Conservation (phyloP, 2,329 filamentous ascomycete genomes). For the Fusarium citri region DNA sequence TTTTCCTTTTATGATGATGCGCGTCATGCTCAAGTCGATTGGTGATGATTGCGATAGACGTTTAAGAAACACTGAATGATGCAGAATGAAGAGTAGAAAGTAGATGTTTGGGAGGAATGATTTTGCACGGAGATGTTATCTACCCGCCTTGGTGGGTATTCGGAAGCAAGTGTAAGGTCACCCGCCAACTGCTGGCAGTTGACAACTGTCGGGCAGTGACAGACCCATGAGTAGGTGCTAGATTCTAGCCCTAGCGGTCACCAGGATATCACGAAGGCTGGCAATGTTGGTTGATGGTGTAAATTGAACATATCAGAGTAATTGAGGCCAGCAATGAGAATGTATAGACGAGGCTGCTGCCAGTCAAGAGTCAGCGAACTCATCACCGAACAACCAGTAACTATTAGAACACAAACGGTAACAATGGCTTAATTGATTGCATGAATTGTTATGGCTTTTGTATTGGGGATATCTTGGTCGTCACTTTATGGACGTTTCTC, state of each 20-base stretch:
- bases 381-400: background rate
- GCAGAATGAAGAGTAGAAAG: accelerated
- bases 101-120: background rate
- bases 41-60: too few species aligned
- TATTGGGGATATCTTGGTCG: too few species aligned
- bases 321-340: accelerated
- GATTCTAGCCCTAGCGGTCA: background rate
- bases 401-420: too few species aligned
- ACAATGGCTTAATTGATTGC: too few species aligned
- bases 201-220: background rate
- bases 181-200: background rate
- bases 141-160: background rate
- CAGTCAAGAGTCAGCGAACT: too few species aligned
- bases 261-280: background rate
- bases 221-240: background rate
- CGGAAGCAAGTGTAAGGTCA: too few species aligned
- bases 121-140: accelerated
- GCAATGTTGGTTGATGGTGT: background rate
- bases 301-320: background rate
- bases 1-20: background rate
- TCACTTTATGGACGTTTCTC: too few species aligned
- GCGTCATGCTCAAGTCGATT: background rate
- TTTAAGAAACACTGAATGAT: background rate
- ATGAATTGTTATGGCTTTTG: too few species aligned
- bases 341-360: accelerated